Evolutionary conservation across 164 flowering plant species (phyloP), one percentile per base, ranked within the genome.

Genomic region (Kingdonia uniflora): DNA sequence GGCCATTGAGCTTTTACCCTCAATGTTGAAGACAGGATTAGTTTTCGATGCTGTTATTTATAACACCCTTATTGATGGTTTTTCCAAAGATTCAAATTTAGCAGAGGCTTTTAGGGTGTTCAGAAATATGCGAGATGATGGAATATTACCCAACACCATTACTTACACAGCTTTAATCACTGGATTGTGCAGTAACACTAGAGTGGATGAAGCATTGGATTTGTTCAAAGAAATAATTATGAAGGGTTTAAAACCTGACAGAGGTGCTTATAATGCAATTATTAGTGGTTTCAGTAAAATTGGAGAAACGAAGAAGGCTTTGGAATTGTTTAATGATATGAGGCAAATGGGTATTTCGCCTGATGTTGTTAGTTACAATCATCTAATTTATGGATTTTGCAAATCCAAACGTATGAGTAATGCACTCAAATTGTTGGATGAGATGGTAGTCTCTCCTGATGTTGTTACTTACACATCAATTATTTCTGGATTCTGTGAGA

Each of bases 281-380:
- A 76, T 84, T 56, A 65, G 71, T 59, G 84, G 80, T 29, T 74
- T 71, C 59, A 72, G 77, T 74, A 66, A 52, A 63, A 53, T 21
- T 42, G 57, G 70, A 40, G 55, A 74, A 19, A 67, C 79, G 77
- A 65, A 55, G 46, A 66, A 43, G 60, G 82, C 87, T 25, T 56
- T 23, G 62, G 51, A 24, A 17, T 58, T 78, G 38, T 74, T 54
- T 33, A 41, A 40, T 11, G 65, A 67, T 44, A 83, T 83, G 90
- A 11, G 44, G 26, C 38, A 42, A 19, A 64, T 21, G 41, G 74
- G 67, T 6, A 39, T 52, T 42, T 55, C 22, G 16, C 84, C 87
- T 41, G 71, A 59, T 60, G 75, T 76, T 52, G 66, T 73, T 51
- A 75, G 80, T 48, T 80, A 70, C 62, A 76, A 77, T 20, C 74